Base-by-base conservation (phyloP, 805 yeast genomes). In the Yamadazyma scolyti region DNA sequence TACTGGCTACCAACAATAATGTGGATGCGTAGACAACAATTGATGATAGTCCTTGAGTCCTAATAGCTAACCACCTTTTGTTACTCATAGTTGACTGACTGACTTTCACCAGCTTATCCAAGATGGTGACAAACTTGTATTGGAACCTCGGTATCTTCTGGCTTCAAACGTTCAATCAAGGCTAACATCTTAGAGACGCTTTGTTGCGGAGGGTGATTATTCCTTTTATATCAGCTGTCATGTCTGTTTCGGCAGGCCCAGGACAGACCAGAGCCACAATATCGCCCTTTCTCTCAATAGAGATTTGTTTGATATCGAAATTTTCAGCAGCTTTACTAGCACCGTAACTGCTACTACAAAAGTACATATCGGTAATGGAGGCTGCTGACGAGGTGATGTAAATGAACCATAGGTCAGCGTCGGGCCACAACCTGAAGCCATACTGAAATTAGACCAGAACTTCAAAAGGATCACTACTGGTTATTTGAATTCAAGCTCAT, bases 21-120 rank as follows among this genome's bases (percentile, higher is more conserved):
- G 65, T 44, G 4, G 60, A 43, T 9, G 47, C 31, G 36, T 50
- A 57, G n/a, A 61, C 52, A 14, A 60, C 49, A 24, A 54, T 20
- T 1, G 65, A 52, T 10, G 66, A 58, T 23, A 61, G 53, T 5
- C 54, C 47, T 41, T 58, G 65, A 27, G 61, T 52, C 36, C 69
- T 50, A 49, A 59, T 50, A 4, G 60, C 50, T 25, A 61, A 48
- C 69, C 69, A 62, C 33, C 66, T 48, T 33, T 54, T 52, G 26
- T 49, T 37, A 9, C 47, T 39, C n/a, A 44, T 44, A 26, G 39
- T 44, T 9, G 50, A 36, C 39, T 50, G 45, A 13, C 49, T 47
- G 12, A 47, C 44, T 17, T 39, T 47, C 2, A 50, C 38, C 31
- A 48, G 46, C 5, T 37, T 43, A 31, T 60, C 48, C n/a, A 61